A percentile compares a stretch with the other conserved stretches of the same genome.
Conservation (phyloP, 2,329 filamentous ascomycete species). For the Diaporthe destruens region DNA sequence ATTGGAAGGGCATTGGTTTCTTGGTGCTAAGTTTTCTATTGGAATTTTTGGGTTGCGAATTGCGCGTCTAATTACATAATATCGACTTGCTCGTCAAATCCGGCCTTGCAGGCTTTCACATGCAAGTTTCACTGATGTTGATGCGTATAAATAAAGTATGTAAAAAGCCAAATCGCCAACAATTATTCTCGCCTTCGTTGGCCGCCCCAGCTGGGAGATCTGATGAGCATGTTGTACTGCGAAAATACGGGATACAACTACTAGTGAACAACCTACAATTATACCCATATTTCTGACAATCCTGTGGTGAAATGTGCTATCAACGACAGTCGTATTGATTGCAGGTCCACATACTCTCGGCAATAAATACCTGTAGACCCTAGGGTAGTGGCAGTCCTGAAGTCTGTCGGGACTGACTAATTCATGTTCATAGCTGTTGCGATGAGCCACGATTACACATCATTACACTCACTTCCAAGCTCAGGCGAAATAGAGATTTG, state of each 20-base stretch:
- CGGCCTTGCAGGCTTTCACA: not conserved
- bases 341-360: too few species aligned
- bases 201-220: not conserved
- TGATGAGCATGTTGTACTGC: not conserved
- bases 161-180: not conserved
- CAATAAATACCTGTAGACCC: too few species aligned
- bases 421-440: not conserved
- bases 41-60: not conserved
- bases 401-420: too few species aligned
- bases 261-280: not conserved
- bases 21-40: not conserved
- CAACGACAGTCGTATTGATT: not conserved
- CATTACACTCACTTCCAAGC: not conserved
- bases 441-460: not conserved
- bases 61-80: too few species aligned
- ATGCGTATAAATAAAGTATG: not conserved
- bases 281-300: not conserved
- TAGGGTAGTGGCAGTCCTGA: too few species aligned
- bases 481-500: not conserved
- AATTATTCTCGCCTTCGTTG: not conserved
- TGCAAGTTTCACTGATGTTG: not conserved
- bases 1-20: too few species aligned
- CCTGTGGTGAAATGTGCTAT: not conserved
- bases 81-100: not conserved
- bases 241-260: not conserved